Evolutionary conservation across 2,329 filamentous ascomycete genomes (phyloP).

Genomic region (Ophiocordyceps camponoti-saundersi): DNA sequence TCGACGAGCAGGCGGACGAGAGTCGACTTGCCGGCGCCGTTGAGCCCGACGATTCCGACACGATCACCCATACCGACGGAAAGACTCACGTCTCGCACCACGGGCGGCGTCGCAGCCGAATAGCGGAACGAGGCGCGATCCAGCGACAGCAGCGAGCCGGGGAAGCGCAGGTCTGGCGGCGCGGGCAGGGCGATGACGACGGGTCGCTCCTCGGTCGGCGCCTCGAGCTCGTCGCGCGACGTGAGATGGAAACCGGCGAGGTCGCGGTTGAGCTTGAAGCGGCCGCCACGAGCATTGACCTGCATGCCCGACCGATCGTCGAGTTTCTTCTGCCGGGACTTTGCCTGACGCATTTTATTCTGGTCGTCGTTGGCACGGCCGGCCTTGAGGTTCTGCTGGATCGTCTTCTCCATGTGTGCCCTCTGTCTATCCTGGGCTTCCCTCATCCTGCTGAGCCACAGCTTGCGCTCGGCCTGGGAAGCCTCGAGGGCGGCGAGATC

Average conservation of each 20-base stretch:
- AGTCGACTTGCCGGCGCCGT: conserved; percentile 66
- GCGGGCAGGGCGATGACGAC: conserved; percentile 42
- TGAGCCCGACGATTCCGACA: conserved; percentile 60
- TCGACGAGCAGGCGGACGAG: conserved; percentile 55
- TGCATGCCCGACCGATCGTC: conserved; percentile 68
- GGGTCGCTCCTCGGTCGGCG: conserved; percentile 44
- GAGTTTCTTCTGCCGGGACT: conserved; percentile 68
- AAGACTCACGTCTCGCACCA: conserved; percentile 47
- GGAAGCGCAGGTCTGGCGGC: conserved; percentile 55
- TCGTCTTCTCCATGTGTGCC: conserved; percentile 64
- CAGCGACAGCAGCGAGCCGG: conserved; percentile 54
- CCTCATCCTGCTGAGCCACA: conserved; percentile 57
- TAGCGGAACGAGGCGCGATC: conserved; percentile 56
- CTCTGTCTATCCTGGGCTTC: conserved; percentile 69
- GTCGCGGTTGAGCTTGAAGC: conserved; percentile 72
- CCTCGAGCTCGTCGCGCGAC: conserved; percentile 49
- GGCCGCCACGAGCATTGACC: conserved; percentile 50
- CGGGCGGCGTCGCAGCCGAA: conserved; percentile 11
- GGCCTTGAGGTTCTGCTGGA: conserved; percentile 55
- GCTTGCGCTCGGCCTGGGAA: conserved; percentile 48
- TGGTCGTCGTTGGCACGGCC: conserved; percentile 67
- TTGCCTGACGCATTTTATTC: conserved; percentile 74
- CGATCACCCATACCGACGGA: conserved; percentile 58
- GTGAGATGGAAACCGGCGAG: conserved; percentile 42
- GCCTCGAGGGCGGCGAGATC: conserved; percentile 56